Percentiles rank a stretch among this genome's conserved stretches.
These are phyloP conservation scores for Coccomyxa subellipsoidea DNA, from an alignment of 163 green algal genomes.

Conservation along the genomic window DNA sequence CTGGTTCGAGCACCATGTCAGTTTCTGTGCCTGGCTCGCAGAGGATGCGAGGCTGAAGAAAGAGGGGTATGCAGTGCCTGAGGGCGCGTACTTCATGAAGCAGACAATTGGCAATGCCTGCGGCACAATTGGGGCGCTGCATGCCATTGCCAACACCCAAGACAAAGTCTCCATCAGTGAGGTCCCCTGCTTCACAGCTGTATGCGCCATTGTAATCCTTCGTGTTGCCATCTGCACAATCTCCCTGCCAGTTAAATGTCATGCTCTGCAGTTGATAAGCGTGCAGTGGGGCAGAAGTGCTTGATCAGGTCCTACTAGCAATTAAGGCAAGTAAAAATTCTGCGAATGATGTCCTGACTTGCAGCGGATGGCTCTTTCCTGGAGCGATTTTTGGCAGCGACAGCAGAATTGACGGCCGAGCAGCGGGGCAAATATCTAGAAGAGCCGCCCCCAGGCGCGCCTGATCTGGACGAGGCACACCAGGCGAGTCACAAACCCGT, in stretches of 20 bases:
- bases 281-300: not conserved
- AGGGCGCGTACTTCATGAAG: conserved; percentile 85
- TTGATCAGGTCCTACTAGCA: too few species aligned
- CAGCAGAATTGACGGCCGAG: conserved; percentile 49
- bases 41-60: conserved; percentile 33
- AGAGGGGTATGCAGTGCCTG: not conserved
- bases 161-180: conserved; percentile 43
- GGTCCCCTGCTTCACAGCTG: too few species aligned
- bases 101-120: conserved; percentile 97
- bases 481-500: conserved; percentile 33
- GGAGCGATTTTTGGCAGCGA: conserved; percentile 60
- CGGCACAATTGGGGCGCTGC: conserved; percentile 91
- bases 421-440: conserved; percentile 72
- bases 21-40: conserved; percentile 22
- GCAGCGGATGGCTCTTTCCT: conserved; percentile 63
- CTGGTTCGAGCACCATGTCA: too few species aligned
- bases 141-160: conserved; percentile 77
- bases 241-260: too few species aligned
- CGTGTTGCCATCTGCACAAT: too few species aligned
- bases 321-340: too few species aligned
- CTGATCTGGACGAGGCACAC: conserved; percentile 79
- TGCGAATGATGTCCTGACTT: not conserved
- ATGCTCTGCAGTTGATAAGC: too few species aligned
- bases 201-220: too few species aligned
- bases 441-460: conserved; percentile 62